These are phyloP conservation scores for Penicillium sp. DNA, from an alignment of 2,329 filamentous ascomycete genomes.

Conservation along the genomic window DNA sequence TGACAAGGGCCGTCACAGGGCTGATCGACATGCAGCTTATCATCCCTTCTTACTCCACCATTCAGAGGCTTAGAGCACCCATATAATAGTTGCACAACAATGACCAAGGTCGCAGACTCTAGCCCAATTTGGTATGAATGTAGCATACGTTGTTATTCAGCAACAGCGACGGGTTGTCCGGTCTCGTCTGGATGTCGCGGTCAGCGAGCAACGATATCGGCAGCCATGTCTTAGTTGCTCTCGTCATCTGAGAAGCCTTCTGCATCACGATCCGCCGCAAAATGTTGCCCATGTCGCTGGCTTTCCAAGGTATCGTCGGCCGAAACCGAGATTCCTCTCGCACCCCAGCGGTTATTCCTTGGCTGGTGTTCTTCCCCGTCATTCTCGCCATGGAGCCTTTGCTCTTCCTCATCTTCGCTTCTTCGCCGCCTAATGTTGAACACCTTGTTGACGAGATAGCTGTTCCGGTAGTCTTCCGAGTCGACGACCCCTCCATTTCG, in stretches of 20 bases:
- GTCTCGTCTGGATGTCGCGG: conserved; percentile 9
- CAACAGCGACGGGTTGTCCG: background rate
- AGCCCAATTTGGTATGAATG: conserved; percentile 14
- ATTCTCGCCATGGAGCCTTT: conserved; percentile 39
- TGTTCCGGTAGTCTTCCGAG: conserved; percentile 81
- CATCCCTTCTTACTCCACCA: background rate
- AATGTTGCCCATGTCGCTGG: conserved; percentile 21
- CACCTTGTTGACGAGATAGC: conserved; percentile 81
- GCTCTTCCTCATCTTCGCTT: conserved; percentile 46
- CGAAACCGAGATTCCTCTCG: conserved; percentile 63
- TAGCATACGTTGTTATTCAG: background rate
- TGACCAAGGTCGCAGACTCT: conserved; percentile 4
- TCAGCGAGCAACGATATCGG: conserved; percentile 14
- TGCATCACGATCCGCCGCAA: conserved; percentile 21
- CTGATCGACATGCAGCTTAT: conserved; percentile 8
- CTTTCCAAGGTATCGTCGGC: conserved; percentile 58
- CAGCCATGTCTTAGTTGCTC: conserved; percentile 15
- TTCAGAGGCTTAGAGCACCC: background rate
- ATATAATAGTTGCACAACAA: background rate
- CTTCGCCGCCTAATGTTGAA: conserved; percentile 60
- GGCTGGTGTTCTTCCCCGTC: conserved; percentile 32
- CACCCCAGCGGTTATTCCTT: conserved; percentile 59
- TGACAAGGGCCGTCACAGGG: conserved; percentile 16
- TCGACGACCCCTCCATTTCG: conserved; percentile 87
- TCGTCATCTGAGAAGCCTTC: conserved; percentile 32